These are phyloP conservation scores for Teratosphaeria viscida DNA, from an alignment of 2,329 filamentous ascomycete genomes.

Conservation along the genomic window DNA sequence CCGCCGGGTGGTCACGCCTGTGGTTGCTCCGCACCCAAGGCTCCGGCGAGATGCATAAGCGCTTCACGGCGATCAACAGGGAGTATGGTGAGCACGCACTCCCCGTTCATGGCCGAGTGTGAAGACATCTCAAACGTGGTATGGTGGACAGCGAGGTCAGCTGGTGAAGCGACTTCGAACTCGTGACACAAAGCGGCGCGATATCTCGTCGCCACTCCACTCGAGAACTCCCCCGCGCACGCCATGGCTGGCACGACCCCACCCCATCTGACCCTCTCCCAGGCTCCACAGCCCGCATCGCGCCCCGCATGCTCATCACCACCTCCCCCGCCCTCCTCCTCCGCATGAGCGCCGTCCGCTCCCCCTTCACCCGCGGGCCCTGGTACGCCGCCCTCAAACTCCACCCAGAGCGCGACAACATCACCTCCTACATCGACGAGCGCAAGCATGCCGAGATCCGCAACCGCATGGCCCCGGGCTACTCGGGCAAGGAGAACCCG, in stretches of 20 bases:
- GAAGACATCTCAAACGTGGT: too few relatives aligned
- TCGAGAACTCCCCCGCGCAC: too few relatives aligned
- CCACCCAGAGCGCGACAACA: conserved; percentile 31
- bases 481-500: conserved; percentile 31
- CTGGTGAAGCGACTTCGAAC: too few relatives aligned
- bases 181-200: too few relatives aligned
- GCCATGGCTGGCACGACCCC: neutral
- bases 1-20: conserved; percentile 27
- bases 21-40: conserved; percentile 28
- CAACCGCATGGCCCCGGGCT: conserved; percentile 28
- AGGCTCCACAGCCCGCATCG: conserved; percentile 31
- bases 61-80: conserved; percentile 27
- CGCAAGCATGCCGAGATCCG: conserved; percentile 28
- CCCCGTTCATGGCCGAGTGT: too few relatives aligned
- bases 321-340: conserved; percentile 27
- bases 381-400: conserved; percentile 30
- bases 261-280: conserved; percentile 1
- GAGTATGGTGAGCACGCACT: conserved; percentile 23
- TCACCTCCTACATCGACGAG: conserved; percentile 30
- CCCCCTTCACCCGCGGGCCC: conserved; percentile 25
- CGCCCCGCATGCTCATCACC: conserved; percentile 28
- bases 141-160: too few relatives aligned
- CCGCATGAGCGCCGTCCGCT: conserved; percentile 30
- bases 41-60: conserved; percentile 29
- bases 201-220: too few relatives aligned